phyloP scores from a whole-genome alignment of 345 rosid genomes.

The Syzygium jambos region DNA sequence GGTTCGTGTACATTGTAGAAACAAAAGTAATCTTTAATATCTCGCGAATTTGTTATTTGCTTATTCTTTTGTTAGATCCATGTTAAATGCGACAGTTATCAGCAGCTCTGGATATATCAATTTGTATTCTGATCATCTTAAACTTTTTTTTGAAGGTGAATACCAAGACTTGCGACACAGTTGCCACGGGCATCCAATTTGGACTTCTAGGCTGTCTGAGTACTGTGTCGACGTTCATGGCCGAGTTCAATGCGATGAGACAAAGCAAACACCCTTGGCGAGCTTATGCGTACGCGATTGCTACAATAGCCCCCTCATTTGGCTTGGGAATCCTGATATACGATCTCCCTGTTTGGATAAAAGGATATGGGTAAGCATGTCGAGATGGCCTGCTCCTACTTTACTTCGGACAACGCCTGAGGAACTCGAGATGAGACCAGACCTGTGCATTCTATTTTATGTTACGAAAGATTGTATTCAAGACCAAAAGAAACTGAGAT shows the following conservation, averaged over 20 bases:
- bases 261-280: slow-evolving; percentile 58
- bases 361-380: slow-evolving; percentile 8
- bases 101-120: background rate
- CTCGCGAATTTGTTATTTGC: background rate
- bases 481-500: background rate
- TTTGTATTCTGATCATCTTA: background rate
- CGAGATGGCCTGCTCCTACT: background rate
- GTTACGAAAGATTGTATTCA: background rate
- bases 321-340: slow-evolving; percentile 46
- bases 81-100: background rate
- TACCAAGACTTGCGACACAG: slow-evolving; percentile 33
- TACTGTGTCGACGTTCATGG: slow-evolving; percentile 83
- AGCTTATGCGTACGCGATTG: slow-evolving; percentile 57
- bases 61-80: background rate
- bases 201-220: slow-evolving; percentile 84
- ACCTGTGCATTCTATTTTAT: background rate
- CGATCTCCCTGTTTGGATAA: slow-evolving; percentile 50
- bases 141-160: slow-evolving; percentile 32
- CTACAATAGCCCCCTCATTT: slow-evolving; percentile 40
- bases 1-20: background rate
- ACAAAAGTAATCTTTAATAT: background rate
- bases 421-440: background rate
- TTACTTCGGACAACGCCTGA: background rate
- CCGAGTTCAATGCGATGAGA: slow-evolving; percentile 87
- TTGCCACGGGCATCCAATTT: slow-evolving; percentile 51